Evolutionary conservation across 371 early-diverging fungal genomes (phyloP), one percentile per base, ranked within the genome.

Genomic region (Mucor sp.): DNA sequence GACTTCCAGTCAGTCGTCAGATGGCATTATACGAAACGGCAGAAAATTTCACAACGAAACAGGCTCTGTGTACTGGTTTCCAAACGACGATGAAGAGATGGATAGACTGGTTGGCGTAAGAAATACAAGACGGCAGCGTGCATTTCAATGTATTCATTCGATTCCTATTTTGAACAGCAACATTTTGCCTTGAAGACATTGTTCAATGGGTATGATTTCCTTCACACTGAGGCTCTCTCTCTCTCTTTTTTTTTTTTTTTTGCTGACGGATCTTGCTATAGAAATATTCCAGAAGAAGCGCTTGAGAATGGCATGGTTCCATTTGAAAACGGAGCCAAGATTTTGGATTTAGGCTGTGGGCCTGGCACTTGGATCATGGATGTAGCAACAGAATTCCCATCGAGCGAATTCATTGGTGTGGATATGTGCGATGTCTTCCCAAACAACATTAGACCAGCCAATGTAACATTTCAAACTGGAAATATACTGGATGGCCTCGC

Each of bases 351-450:
- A 23, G 85, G 85, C 14, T 85, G 83, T 62, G 85, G 82, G 2
- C 82, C 82, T 21, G 87, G 87, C 8, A 82, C 85, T 17, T 87
- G 87, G 87, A 74, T 83, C 37, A 71, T 87, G 76, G 87, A 87
- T 67, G 77, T 85, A 63, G 83, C 86, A 0, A 88, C 88, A 9
- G 88, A 86, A 55, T 79, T 71, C 59, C 86, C 86, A 15, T 76
- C 73, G 8, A 77, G 81, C 56, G 77, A 88, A 60, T 82, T 85
- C 63, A 74, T 77, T 21, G 88, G 85, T 15, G 70, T 88, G 27
- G 88, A 88, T 58, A 86, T 88, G 66, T 77, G 79, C 12, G 81
- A 81, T 28, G 76, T 85, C 39, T 88, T 85, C 67, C 88, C 88
- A 1, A 72, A 64, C n/a, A 70, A 72, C 2, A 84, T 81, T 58